Evolutionary conservation across 1,284 basidiomycete species (phyloP).

Genomic region (Ceratobasidium sp.): DNA sequence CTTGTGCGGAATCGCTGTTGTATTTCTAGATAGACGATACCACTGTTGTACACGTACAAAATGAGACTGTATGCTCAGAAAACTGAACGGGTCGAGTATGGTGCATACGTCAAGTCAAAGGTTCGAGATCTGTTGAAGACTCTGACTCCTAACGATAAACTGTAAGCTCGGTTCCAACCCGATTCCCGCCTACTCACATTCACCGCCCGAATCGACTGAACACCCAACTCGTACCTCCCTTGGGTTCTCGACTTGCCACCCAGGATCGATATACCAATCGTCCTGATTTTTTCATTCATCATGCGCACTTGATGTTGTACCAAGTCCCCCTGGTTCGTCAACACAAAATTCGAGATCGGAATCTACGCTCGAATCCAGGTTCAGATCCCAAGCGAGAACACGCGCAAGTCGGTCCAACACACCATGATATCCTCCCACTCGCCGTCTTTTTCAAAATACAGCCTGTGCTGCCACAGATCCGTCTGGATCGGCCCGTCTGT

Average conservation of each 20-base stretch:
- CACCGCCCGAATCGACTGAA: slow-evolving; percentile 74
- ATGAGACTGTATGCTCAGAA: slow-evolving; percentile 12
- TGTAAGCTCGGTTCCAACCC: neutral
- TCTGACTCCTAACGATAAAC: neutral
- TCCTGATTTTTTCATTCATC: slow-evolving; percentile 78
- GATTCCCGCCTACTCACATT: slow-evolving; percentile 57
- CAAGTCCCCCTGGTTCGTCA: slow-evolving; percentile 85
- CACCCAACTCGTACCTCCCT: slow-evolving; percentile 78
- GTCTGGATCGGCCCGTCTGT: slow-evolving; percentile 77
- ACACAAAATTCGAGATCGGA: slow-evolving; percentile 81
- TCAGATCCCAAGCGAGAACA: slow-evolving; percentile 7
- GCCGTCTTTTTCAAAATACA: slow-evolving; percentile 77
- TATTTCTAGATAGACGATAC: slow-evolving; percentile 33
- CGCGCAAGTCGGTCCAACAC: slow-evolving; percentile 51
- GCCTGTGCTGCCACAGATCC: slow-evolving; percentile 89
- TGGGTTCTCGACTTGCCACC: slow-evolving; percentile 78
- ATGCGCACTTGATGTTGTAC: slow-evolving; percentile 72
- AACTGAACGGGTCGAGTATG: neutral
- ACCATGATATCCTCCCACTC: slow-evolving; percentile 89
- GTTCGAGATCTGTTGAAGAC: neutral
- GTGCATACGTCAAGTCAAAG: neutral
- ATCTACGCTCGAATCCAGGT: slow-evolving; percentile 62
- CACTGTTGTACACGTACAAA: slow-evolving; percentile 35
- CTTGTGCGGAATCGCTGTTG: slow-evolving; percentile 20
- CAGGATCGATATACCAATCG: slow-evolving; percentile 83